Evolutionary conservation across 495 filamentous ascomycete genomes (phyloP), one percentile per base, ranked within the genome.

Genomic region (Cetradonia linearis): DNA sequence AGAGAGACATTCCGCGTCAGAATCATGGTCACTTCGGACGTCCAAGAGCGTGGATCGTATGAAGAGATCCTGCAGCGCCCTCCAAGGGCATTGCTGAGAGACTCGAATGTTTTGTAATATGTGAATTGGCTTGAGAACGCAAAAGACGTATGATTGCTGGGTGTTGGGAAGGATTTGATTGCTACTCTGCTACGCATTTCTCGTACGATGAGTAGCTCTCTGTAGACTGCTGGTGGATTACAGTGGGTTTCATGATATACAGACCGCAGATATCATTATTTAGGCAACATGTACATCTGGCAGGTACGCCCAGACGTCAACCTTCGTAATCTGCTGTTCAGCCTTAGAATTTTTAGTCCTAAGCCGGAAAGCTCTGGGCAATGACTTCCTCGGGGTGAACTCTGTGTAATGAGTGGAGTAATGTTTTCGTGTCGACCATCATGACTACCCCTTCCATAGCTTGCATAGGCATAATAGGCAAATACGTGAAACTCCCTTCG

Each of bases 401-500:
- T n/a, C n/a, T n/a, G n/a, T n/a, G n/a, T n/a, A n/a, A n/a, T n/a
- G n/a, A n/a, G n/a, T n/a, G n/a, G n/a, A n/a, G n/a, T n/a, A n/a
- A n/a, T n/a, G n/a, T n/a, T n/a, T n/a, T n/a, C n/a, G n/a, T n/a
- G n/a, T n/a, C 20, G n/a, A 34, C 38, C 25, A 44, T 70, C 14
- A 74, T 74, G 68, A 14, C 70, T 49, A 76, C 80, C 63, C 86
- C 88, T 18, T 85, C 81, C 10, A 92, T 98, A 70, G 90, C 90
- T 67, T 95, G 91, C 70, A 83, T 98, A 62, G 90, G 90, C 66
- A 76, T 98, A 27, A 95, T 98, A 66, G 91, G 92, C 54, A 90
- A 91, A 75, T 83, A 92, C 69, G 88, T 95, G 81, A 68, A 49
- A 58, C 58, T 55, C 30, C 16, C n/a, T 30, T 30, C 30, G 9